Percentiles rank a stretch among this genome's conserved stretches.
Conservation (phyloP, 495 filamentous ascomycete genomes). For the Acidomyces sp. region DNA sequence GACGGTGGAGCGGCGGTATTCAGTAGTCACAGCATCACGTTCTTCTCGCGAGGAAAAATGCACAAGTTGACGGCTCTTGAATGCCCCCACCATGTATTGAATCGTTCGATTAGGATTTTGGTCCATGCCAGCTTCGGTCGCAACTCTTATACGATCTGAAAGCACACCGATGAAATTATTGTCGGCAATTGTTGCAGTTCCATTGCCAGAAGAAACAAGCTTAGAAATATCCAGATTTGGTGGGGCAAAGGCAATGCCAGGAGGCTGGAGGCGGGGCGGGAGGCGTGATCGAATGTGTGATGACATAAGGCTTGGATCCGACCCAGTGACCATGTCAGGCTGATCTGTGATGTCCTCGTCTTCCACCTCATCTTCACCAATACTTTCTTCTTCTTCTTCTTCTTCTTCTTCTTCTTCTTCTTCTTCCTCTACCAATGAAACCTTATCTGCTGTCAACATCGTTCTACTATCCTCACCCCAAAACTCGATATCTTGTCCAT, state of each 20-base stretch:
- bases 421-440: too few relatives aligned
- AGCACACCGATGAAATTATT: conserved; percentile 10
- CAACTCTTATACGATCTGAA: conserved; percentile 7
- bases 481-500: neutral
- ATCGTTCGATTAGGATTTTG: neutral
- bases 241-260: conserved; percentile 1
- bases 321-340: neutral
- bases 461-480: conserved; percentile 3
- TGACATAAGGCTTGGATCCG: neutral
- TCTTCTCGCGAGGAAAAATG: conserved; percentile 10
- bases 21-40: conserved; percentile 4
- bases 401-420: too few relatives aligned
- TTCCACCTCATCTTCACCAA: neutral
- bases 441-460: too few relatives aligned
- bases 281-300: neutral
- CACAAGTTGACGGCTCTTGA: conserved; percentile 3
- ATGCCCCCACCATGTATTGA: conserved; percentile 4
- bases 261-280: neutral
- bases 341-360: neutral
- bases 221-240: neutral
- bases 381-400: neutral
- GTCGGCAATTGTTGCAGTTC: conserved; percentile 11
- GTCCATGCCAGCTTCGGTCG: conserved; percentile 9
- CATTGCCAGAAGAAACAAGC: conserved; percentile 1
- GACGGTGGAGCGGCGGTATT: neutral